Evolutionary conservation across 192 early-diverging fungal genomes (phyloP).

Genomic region (Mortierella antarctica): DNA sequence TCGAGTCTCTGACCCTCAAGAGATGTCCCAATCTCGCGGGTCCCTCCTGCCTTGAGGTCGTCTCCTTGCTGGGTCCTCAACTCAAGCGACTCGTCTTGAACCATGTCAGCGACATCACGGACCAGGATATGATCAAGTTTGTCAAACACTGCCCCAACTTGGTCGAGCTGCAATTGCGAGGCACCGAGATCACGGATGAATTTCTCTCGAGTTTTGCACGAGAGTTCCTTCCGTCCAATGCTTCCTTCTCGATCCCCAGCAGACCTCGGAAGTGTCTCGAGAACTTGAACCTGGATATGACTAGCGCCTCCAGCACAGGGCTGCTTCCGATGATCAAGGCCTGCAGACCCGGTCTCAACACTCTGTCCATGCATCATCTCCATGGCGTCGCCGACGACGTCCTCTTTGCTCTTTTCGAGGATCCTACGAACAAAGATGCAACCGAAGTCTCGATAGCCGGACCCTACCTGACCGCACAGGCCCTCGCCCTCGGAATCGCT

Average conservation of each 20-base stretch:
- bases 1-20: conserved; percentile 21
- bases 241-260: not conserved
- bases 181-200: conserved; percentile 15
- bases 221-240: not conserved
- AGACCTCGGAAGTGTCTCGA: not conserved
- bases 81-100: conserved; percentile 11
- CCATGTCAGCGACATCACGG: conserved; percentile 18
- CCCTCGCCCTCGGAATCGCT: too few species aligned
- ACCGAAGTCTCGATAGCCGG: not conserved
- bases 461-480: not conserved
- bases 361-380: conserved; percentile 4
- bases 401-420: conserved; percentile 8
- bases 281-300: conserved; percentile 18
- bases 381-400: not conserved
- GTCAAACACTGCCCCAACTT: conserved; percentile 32
- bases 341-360: not conserved
- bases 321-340: conserved; percentile 7
- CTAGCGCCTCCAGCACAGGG: not conserved
- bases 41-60: not conserved
- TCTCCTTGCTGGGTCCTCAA: conserved; percentile 24
- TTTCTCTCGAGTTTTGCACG: conserved; percentile 2
- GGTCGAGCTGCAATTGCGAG: conserved; percentile 1
- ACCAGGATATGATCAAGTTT: conserved; percentile 6
- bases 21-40: conserved; percentile 16
- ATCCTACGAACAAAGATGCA: not conserved